These are phyloP conservation scores for Aspergillus oerlinghausenensis DNA, from an alignment of 2,329 filamentous ascomycete genomes.

Conservation along the genomic window DNA sequence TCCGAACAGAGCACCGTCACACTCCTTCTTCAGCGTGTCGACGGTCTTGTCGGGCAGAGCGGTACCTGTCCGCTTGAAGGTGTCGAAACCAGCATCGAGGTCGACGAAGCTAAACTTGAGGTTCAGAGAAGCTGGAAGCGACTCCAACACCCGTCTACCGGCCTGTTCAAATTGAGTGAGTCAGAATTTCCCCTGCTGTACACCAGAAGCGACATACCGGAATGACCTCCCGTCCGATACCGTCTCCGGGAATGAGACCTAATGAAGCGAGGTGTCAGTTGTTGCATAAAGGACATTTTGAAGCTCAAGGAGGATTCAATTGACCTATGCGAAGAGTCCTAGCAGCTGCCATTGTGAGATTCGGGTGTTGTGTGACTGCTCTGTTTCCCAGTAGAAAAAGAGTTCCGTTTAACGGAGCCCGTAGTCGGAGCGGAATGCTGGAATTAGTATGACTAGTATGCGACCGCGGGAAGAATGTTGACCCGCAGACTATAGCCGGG, in stretches of 20 bases:
- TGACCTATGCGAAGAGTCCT: conserved; percentile 65
- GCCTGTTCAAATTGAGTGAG: conserved; percentile 42
- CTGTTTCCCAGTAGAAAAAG: conserved; percentile 1
- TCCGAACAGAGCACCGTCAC: conserved; percentile 93
- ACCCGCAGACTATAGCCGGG: conserved; percentile 7
- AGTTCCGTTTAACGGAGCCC: conserved; percentile 14
- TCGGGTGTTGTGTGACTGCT: conserved; percentile 2
- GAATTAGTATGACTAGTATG: conserved; percentile 10
- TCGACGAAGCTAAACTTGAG: conserved; percentile 93
- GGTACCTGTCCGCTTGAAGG: conserved; percentile 82
- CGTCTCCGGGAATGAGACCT: conserved; percentile 97
- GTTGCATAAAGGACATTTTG: background rate
- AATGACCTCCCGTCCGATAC: conserved; percentile 98
- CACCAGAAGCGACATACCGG: conserved; percentile 50
- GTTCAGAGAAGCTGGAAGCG: conserved; percentile 82
- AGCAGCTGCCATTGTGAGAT: conserved; percentile 45
- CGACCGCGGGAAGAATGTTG: conserved; percentile 10
- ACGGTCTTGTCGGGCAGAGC: conserved; percentile 90
- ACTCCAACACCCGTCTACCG: conserved; percentile 85
- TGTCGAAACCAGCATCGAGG: conserved; percentile 88
- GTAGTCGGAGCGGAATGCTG: conserved; percentile 26
- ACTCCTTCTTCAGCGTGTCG: conserved; percentile 80
- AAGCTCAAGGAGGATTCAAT: conserved; percentile 18
- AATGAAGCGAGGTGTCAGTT: conserved; percentile 11
- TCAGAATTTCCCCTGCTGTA: conserved; percentile 7